phyloP scores from a whole-genome alignment of 805 yeast genomes.

The Candida endomychidarum region DNA sequence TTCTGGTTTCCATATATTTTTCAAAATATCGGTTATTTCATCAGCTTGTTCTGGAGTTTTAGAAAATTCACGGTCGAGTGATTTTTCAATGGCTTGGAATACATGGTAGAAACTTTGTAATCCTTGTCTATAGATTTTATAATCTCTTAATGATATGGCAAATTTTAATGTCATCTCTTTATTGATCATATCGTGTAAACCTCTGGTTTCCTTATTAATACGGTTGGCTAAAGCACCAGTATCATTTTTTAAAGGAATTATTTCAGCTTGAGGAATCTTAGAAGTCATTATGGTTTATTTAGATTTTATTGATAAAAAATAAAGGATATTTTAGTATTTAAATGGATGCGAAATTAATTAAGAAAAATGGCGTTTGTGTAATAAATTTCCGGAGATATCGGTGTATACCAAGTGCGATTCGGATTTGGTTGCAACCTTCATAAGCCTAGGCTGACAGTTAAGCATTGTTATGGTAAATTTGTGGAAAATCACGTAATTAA shows the following conservation, averaged over 20 bases:
- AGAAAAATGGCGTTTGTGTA: slow-evolving; percentile 2
- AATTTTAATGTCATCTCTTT: slow-evolving; percentile 67
- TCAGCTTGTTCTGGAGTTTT: slow-evolving; percentile 19
- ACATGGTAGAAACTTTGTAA: slow-evolving; percentile 71
- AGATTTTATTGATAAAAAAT: background rate
- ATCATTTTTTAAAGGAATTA: slow-evolving; percentile 76
- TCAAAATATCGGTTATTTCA: slow-evolving; percentile 47
- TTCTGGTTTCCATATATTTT: slow-evolving; percentile 66
- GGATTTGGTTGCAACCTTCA: slow-evolving; percentile 1
- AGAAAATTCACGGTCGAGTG: slow-evolving; percentile 46
- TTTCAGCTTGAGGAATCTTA: slow-evolving; percentile 21
- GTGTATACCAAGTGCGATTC: slow-evolving; percentile 5
- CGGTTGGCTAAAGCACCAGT: slow-evolving; percentile 82
- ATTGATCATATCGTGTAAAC: slow-evolving; percentile 66
- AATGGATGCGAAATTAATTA: slow-evolving; percentile 1
- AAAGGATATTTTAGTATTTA: background rate
- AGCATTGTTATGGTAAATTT: too few relatives aligned
- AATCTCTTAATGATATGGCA: slow-evolving; percentile 74
- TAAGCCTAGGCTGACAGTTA: background rate
- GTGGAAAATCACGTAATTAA: too few relatives aligned
- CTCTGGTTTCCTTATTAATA: slow-evolving; percentile 67
- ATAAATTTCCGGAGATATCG: slow-evolving; percentile 8
- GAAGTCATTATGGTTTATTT: slow-evolving; percentile 4
- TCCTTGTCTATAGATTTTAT: slow-evolving; percentile 77
- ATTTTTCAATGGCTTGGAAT: slow-evolving; percentile 61